Percentiles rank a stretch among this genome's conserved stretches.
Evolutionary conservation across 352 stramenopile genomes (phyloP).

Genomic region (Globisporangium iwayamae): DNA sequence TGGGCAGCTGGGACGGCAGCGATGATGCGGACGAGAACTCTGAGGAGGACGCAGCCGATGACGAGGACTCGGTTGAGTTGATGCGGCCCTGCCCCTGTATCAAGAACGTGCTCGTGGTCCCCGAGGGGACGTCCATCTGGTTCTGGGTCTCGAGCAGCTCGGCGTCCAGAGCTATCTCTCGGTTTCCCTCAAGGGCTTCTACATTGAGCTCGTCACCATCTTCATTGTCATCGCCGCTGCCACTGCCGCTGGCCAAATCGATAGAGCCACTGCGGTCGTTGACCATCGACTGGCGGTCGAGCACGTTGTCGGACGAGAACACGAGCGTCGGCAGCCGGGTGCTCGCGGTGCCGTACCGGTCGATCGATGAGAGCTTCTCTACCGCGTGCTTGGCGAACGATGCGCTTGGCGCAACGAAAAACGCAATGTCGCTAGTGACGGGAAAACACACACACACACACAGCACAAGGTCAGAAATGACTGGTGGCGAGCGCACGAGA

Average conservation of each 20-base stretch:
- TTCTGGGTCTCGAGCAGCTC: conserved; percentile 1
- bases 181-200: not conserved
- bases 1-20: not conserved
- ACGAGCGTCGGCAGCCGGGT: conserved; percentile 31
- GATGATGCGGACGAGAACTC: not conserved
- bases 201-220: conserved; percentile 13
- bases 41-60: conserved; percentile 2
- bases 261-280: conserved; percentile 25
- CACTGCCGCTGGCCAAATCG: conserved; percentile 5
- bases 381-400: conserved; percentile 40
- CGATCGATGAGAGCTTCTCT: conserved; percentile 22
- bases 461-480: not conserved
- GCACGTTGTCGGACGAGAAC: conserved; percentile 43
- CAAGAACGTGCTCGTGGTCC: not conserved
- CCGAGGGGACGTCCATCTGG: conserved; percentile 1
- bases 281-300: conserved; percentile 45
- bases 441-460: not conserved
- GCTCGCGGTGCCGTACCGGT: not conserved
- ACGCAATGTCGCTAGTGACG: conserved; percentile 36
- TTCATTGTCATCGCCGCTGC: conserved; percentile 18
- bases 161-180: not conserved
- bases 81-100: not conserved
- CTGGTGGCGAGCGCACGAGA: not conserved
- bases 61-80: conserved; percentile 11
- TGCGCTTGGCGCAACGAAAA: conserved; percentile 44